Conservation (phyloP, 495 filamentous ascomycete species). For the Parathielavia appendiculata region DNA sequence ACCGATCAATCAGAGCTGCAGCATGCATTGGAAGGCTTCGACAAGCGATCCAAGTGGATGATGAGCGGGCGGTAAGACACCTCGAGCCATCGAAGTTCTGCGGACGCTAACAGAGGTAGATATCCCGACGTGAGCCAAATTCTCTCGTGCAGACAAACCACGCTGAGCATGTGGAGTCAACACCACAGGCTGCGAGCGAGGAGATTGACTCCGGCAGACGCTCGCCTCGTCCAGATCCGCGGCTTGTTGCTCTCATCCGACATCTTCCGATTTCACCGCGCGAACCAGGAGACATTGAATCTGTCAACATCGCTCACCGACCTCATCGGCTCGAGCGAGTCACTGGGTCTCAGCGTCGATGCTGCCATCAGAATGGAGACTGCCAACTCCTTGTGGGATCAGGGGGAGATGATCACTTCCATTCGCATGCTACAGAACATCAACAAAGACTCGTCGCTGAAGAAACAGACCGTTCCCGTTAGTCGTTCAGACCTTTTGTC, state of each 20-base stretch:
- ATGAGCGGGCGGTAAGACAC: constrained; percentile 61
- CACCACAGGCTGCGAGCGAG: constrained; percentile 57
- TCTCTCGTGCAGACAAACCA: constrained; percentile 71
- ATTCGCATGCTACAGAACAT: constrained; percentile 81
- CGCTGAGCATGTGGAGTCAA: constrained; percentile 74
- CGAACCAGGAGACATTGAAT: constrained; percentile 79
- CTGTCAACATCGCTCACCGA: constrained; percentile 73
- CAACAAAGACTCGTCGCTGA: constrained; percentile 54
- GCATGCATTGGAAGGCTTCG: constrained; percentile 56
- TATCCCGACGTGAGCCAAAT: constrained; percentile 78
- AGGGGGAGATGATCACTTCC: constrained; percentile 85
- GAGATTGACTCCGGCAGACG: constrained; percentile 52
- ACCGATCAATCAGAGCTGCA: constrained; percentile 55
- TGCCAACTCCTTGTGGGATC: constrained; percentile 89
- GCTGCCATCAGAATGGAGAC: constrained; percentile 70
- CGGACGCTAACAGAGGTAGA: constrained; percentile 41
- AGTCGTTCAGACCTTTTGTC: constrained; percentile 78
- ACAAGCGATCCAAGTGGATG: constrained; percentile 68
- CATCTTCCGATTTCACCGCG: constrained; percentile 70
- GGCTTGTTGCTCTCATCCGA: constrained; percentile 66
- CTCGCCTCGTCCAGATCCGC: constrained; percentile 67
- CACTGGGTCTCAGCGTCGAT: constrained; percentile 67
- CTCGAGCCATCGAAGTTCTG: neutral
- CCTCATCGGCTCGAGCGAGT: constrained; percentile 60
- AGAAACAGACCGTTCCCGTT: constrained; percentile 66